A percentile compares a stretch with the other conserved stretches of the same genome.
Conservation (phyloP, 768 basidiomycete genomes). For the Suillus plorans region DNA sequence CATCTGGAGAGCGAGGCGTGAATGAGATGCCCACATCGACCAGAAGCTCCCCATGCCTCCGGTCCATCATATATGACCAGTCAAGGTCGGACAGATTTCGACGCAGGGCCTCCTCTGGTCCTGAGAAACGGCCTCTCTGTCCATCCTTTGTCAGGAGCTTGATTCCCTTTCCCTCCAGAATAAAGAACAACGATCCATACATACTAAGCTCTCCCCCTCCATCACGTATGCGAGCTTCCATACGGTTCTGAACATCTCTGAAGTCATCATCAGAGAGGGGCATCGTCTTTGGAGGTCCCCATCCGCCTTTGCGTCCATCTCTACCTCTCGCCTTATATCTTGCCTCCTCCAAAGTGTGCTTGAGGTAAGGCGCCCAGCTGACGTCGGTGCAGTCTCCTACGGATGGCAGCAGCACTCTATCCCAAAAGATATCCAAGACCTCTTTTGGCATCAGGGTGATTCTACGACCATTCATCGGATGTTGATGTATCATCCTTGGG, state of each 20-base stretch:
- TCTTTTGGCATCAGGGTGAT: not conserved
- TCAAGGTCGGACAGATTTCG: no score
- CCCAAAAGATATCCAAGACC: not conserved
- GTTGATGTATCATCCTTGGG: not conserved
- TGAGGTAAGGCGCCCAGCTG: fast-evolving
- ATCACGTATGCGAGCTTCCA: fast-evolving
- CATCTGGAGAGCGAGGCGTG: no score
- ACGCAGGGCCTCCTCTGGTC: no score
- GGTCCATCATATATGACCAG: no score
- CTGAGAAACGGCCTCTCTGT: no score
- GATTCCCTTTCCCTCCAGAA: not conserved
- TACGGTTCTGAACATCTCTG: not conserved
- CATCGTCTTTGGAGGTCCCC: not conserved
- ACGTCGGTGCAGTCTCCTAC: not conserved
- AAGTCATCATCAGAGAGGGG: not conserved
- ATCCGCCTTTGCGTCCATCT: not conserved
- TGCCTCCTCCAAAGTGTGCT: not conserved
- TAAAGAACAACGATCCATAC: not conserved
- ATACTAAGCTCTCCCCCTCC: not conserved
- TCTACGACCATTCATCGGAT: not conserved
- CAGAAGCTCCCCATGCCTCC: no score
- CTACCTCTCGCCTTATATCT: not conserved
- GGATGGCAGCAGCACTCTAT: not conserved
- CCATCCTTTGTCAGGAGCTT: not conserved
- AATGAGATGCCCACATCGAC: no score